Evolutionary conservation across 768 basidiomycete species (phyloP).

Genomic region (Pleurotus platypus): DNA sequence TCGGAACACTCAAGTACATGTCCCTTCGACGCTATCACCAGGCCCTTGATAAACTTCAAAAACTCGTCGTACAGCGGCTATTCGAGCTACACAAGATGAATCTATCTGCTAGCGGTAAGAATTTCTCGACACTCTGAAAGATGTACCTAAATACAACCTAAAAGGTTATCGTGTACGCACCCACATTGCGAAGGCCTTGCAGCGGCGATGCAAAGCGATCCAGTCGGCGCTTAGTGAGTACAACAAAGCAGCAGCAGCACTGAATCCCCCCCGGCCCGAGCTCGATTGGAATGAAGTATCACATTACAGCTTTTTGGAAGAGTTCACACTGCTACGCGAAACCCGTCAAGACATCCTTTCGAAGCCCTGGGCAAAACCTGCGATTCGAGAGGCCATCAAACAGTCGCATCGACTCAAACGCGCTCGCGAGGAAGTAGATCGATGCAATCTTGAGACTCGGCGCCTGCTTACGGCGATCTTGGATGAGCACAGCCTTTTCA

Average conservation of each 20-base stretch:
- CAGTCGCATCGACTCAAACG: constrained; percentile 15
- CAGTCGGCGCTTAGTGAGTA: constrained; percentile 17
- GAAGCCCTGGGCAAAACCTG: constrained; percentile 15
- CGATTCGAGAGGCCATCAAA: constrained; percentile 13
- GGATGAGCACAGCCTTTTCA: constrained; percentile 6
- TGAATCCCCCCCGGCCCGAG: constrained; percentile 12
- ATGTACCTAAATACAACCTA: background rate
- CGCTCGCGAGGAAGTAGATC: constrained; percentile 21
- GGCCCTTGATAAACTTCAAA: constrained; percentile 18
- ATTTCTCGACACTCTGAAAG: background rate
- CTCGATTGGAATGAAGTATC: constrained; percentile 23
- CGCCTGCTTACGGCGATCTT: constrained; percentile 16
- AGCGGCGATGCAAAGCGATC: constrained; percentile 19
- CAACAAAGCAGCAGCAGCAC: constrained; percentile 17
- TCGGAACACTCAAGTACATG: constrained; percentile 9
- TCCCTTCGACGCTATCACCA: constrained; percentile 11
- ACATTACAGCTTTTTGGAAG: constrained; percentile 9
- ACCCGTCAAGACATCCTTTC: constrained; percentile 14
- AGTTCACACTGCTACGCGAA: constrained; percentile 18
- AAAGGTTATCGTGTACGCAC: constrained; percentile 25
- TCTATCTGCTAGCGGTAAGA: constrained; percentile 22
- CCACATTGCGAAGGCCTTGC: constrained; percentile 21
- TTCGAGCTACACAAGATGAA: constrained; percentile 21
- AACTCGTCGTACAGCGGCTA: constrained; percentile 16
- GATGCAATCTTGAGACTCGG: constrained; percentile 19